phyloP scores from a whole-genome alignment of 1,284 basidiomycete genomes.

The Apiotrichum montevideense region DNA sequence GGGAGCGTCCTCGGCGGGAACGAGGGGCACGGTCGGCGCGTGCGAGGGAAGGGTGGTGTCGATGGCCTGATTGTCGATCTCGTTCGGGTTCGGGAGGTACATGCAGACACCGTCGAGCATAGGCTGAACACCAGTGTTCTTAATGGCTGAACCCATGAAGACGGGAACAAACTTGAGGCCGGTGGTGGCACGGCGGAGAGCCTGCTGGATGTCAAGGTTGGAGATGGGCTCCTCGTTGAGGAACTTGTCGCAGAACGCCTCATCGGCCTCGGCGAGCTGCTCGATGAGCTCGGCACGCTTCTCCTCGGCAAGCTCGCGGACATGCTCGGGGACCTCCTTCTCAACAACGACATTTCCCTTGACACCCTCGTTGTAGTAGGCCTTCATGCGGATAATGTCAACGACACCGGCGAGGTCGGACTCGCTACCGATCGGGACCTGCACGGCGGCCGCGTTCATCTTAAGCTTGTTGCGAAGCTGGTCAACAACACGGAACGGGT shows the following conservation, averaged over 20 bases:
- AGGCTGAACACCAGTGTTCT: constrained; percentile 94
- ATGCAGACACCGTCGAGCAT: constrained; percentile 90
- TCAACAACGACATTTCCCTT: constrained; percentile 85
- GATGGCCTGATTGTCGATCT: constrained; percentile 72
- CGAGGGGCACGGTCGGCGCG: constrained; percentile 66
- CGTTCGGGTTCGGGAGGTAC: constrained; percentile 89
- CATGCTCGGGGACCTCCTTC: constrained; percentile 78
- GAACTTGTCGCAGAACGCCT: constrained; percentile 85
- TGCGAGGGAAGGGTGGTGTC: constrained; percentile 66
- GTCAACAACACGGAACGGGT: constrained; percentile 89
- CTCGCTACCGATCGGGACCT: constrained; percentile 91
- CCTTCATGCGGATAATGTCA: constrained; percentile 90
- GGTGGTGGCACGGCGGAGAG: constrained; percentile 85
- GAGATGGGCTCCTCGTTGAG: constrained; percentile 75
- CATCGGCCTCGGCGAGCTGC: constrained; percentile 92
- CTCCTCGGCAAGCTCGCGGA: constrained; percentile 64
- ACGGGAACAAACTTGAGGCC: constrained; percentile 90
- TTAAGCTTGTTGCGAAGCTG: constrained; percentile 90
- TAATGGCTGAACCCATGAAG: constrained; percentile 94
- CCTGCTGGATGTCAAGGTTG: constrained; percentile 67
- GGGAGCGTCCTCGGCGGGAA: constrained; percentile 75
- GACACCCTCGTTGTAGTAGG: constrained; percentile 87
- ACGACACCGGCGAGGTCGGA: constrained; percentile 83
- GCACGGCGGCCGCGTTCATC: constrained; percentile 90
- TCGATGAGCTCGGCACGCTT: constrained; percentile 92